These are phyloP conservation scores for Pleurotus tuber-regium DNA, from an alignment of 768 basidiomycete genomes.

Conservation along the genomic window DNA sequence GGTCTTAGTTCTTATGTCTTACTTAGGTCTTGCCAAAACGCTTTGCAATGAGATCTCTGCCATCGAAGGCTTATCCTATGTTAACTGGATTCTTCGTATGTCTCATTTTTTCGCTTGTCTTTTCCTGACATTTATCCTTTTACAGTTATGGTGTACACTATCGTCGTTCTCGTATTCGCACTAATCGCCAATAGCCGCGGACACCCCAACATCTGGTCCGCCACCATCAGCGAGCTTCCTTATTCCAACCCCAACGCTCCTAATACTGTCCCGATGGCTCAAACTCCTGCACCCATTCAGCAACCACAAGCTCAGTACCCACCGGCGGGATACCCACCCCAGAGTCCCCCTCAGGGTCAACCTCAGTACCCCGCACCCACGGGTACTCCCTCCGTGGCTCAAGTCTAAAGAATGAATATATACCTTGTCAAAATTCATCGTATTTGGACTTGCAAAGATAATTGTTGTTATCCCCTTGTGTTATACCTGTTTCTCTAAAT, in stretches of 20 bases:
- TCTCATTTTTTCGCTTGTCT: neutral
- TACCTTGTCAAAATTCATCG: too few species aligned
- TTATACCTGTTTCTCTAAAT: too few species aligned
- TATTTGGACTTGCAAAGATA: too few species aligned
- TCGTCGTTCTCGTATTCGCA: constrained; percentile 12
- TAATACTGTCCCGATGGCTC: neutral
- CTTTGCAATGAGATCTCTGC: constrained; percentile 13
- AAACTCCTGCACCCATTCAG: too few species aligned
- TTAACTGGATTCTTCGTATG: constrained; percentile 15
- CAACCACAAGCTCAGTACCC: too few species aligned
- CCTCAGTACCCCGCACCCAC: too few species aligned
- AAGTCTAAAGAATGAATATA: too few species aligned
- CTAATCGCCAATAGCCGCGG: constrained; percentile 14
- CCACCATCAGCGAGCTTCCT: neutral
- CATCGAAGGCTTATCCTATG: constrained; percentile 16
- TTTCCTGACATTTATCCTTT: neutral
- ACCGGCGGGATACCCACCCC: too few species aligned
- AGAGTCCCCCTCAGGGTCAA: too few species aligned
- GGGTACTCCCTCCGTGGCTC: too few species aligned
- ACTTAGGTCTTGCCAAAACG: neutral
- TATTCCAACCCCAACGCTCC: neutral
- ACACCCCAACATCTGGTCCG: constrained; percentile 4
- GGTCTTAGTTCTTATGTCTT: too few species aligned
- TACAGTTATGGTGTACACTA: constrained; percentile 14
- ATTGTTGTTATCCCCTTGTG: too few species aligned